These are phyloP conservation scores for Podospora didyma DNA, from an alignment of 495 filamentous ascomycete species.

Conservation along the genomic window DNA sequence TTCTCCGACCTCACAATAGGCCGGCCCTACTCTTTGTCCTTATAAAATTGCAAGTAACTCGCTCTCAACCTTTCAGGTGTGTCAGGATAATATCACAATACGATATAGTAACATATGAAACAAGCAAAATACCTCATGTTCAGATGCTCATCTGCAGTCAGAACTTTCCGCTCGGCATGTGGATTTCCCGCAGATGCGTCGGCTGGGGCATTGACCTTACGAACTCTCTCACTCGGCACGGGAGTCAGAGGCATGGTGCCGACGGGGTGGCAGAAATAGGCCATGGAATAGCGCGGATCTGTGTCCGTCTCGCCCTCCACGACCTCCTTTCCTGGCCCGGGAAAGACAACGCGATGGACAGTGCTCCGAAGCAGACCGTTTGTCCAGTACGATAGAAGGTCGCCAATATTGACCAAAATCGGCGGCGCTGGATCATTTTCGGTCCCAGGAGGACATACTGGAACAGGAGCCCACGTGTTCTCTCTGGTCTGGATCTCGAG, in stretches of 20 bases:
- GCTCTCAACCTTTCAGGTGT: conserved; percentile 52
- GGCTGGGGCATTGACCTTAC: conserved; percentile 16
- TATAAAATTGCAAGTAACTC: conserved; percentile 59
- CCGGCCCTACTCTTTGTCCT: conserved; percentile 33
- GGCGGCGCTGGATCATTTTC: conserved; percentile 59
- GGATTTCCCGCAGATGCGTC: conserved; percentile 38
- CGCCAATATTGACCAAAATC: conserved; percentile 89
- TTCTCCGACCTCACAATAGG: too few relatives aligned
- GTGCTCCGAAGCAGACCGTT: conserved; percentile 78
- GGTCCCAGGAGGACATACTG: conserved; percentile 52
- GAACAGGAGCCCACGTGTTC: conserved; percentile 56
- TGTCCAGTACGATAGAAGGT: conserved; percentile 89
- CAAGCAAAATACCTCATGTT: conserved; percentile 41
- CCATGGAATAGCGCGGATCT: conserved; percentile 71
- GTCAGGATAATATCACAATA: background rate
- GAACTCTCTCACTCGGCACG: conserved; percentile 65
- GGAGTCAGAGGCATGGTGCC: conserved; percentile 63
- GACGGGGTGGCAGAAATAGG: conserved; percentile 87
- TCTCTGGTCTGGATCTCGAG: conserved; percentile 73
- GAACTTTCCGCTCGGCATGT: conserved; percentile 47
- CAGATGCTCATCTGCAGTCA: conserved; percentile 86
- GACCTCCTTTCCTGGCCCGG: conserved; percentile 29
- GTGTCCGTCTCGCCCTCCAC: conserved; percentile 50
- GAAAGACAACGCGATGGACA: conserved; percentile 85
- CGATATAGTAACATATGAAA: background rate